phyloP scores from a whole-genome alignment of 2,329 filamentous ascomycete species.

The Trichothecium roseum region DNA sequence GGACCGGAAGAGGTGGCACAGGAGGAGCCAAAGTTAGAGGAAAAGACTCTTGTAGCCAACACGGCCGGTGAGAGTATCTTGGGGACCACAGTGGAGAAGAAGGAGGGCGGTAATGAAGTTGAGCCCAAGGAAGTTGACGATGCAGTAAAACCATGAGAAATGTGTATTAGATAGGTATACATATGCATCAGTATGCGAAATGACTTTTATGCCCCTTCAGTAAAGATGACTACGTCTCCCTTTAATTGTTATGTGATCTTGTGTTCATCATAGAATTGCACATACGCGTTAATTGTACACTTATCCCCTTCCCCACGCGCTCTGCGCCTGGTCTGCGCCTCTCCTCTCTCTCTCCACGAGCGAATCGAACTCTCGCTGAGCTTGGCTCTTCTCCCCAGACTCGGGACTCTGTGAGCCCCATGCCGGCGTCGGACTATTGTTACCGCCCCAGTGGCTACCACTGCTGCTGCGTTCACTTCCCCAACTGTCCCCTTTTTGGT shows the following conservation, averaged over 20 bases:
- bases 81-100: slow-evolving; percentile 24
- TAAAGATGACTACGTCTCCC: no score
- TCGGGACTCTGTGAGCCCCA: slow-evolving; percentile 1
- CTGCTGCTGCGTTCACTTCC: slow-evolving; percentile 1
- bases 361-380: slow-evolving; percentile 40
- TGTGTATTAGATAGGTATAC: neutral
- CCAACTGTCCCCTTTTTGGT: no score
- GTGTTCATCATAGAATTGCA: no score
- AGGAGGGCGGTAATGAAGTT: slow-evolving; percentile 18
- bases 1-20: slow-evolving; percentile 1
- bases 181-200: neutral
- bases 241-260: no score
- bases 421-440: slow-evolving; percentile 6
- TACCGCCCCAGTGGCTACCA: slow-evolving; percentile 7
- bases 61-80: slow-evolving; percentile 33
- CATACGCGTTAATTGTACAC: slow-evolving; percentile 1
- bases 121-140: slow-evolving; percentile 25
- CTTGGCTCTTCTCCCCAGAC: slow-evolving; percentile 28
- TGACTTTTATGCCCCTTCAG: neutral
- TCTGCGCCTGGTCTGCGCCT: slow-evolving; percentile 17
- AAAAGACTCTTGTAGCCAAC: slow-evolving; percentile 29
- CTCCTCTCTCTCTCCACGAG: slow-evolving; percentile 34
- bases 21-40: slow-evolving; percentile 7
- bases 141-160: slow-evolving; percentile 16
- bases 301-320: slow-evolving; percentile 7